phyloP scores from a whole-genome alignment of 2,329 filamentous ascomycete species.

The Colletotrichum abscissum region DNA sequence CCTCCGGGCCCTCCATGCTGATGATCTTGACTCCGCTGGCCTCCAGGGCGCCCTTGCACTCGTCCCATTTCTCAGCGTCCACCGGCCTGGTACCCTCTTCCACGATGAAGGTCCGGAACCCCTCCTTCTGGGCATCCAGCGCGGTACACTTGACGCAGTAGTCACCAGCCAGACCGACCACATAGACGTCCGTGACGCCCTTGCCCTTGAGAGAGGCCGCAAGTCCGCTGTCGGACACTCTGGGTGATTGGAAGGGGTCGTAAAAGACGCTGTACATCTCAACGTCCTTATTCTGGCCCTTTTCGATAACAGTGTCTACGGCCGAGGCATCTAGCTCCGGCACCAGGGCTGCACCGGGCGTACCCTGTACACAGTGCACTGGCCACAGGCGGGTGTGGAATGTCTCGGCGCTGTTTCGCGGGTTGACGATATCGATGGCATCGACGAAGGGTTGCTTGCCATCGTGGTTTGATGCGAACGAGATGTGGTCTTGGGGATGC shows the following conservation, averaged over 20 bases:
- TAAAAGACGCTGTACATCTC: constrained; percentile 97
- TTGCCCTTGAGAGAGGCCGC: constrained; percentile 64
- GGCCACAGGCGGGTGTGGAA: constrained; percentile 86
- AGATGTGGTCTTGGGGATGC: constrained; percentile 86
- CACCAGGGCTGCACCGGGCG: constrained; percentile 78
- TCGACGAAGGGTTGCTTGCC: constrained; percentile 76
- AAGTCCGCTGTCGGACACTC: constrained; percentile 72
- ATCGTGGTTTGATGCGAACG: constrained; percentile 85
- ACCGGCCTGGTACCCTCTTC: constrained; percentile 84
- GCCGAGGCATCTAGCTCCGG: constrained; percentile 72
- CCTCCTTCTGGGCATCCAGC: constrained; percentile 78
- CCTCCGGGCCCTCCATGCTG: constrained; percentile 64
- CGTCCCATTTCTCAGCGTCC: constrained; percentile 68
- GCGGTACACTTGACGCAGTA: constrained; percentile 90
- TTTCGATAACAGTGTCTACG: constrained; percentile 78
- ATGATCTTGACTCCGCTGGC: constrained; percentile 73
- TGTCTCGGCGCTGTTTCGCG: constrained; percentile 68
- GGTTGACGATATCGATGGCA: constrained; percentile 73
- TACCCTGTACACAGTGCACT: constrained; percentile 84
- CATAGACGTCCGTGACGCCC: constrained; percentile 81
- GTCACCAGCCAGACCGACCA: constrained; percentile 88
- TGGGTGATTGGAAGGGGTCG: constrained; percentile 76
- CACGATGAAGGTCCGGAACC: constrained; percentile 81
- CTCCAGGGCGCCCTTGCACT: constrained; percentile 64
- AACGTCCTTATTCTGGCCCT: constrained; percentile 78